Percentiles rank a stretch among this genome's conserved stretches.
Conservation (phyloP, 1,139 yeast genomes). For the Tardiomyces depauwii region DNA sequence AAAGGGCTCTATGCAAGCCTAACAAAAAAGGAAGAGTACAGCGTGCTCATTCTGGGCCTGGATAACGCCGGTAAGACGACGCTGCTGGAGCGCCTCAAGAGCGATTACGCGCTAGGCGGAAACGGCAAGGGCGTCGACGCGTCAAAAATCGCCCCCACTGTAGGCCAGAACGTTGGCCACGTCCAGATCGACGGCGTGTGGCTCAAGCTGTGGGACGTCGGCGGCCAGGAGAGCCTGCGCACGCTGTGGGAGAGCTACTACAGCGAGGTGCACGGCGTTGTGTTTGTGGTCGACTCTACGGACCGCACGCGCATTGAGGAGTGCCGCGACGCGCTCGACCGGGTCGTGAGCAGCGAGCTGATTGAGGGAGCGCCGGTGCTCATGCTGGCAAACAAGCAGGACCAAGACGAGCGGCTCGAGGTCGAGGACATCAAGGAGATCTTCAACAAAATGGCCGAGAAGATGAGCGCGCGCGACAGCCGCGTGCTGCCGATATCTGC, state of each 20-base stretch:
- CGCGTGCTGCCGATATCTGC: constrained; percentile 87
- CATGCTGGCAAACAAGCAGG: constrained; percentile 95
- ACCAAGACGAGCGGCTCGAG: constrained; percentile 72
- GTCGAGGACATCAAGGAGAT: constrained; percentile 70
- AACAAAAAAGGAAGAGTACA: constrained; percentile 54
- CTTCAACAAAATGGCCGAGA: constrained; percentile 67
- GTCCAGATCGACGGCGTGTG: constrained; percentile 41
- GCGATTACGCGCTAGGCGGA: constrained; percentile 27
- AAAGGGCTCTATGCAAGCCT: constrained; percentile 46
- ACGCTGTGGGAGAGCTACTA: constrained; percentile 84
- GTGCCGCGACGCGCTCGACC: constrained; percentile 51
- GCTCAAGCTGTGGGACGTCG: constrained; percentile 89
- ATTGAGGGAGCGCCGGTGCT: constrained; percentile 74
- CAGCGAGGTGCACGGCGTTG: constrained; percentile 77
- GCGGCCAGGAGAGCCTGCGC: constrained; percentile 80
- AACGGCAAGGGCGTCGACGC: constrained; percentile 25
- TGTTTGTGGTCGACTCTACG: constrained; percentile 85
- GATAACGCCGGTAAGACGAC: constrained; percentile 97
- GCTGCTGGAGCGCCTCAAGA: constrained; percentile 52
- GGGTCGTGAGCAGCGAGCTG: constrained; percentile 40
- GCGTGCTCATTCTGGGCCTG: constrained; percentile 73
- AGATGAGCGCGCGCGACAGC: constrained; percentile 81
- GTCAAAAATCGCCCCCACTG: constrained; percentile 49
- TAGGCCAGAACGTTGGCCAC: constrained; percentile 63
- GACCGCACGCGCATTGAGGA: constrained; percentile 77